These are phyloP conservation scores for Leucocoprinus leucothites DNA, from an alignment of 768 basidiomycete genomes.

Conservation along the genomic window DNA sequence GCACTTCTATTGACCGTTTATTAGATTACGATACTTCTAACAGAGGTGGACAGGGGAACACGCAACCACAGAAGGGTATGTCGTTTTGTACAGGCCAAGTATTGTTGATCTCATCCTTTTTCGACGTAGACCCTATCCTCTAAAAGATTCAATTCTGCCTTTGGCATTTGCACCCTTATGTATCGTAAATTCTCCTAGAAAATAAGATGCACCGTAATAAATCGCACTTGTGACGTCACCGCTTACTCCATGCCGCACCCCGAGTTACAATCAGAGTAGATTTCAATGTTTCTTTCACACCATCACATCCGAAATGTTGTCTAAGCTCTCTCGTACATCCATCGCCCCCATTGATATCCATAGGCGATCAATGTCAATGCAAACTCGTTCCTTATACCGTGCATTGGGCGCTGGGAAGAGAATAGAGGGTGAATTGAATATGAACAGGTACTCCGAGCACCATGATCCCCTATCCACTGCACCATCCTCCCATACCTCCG, in stretches of 20 bases:
- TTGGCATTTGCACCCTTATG: neutral
- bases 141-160: neutral
- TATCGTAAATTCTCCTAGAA: too few species aligned
- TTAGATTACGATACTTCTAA: slow-evolving; percentile 4
- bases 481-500: neutral
- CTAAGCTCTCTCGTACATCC: too few species aligned
- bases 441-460: neutral
- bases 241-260: too few species aligned
- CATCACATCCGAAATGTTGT: too few species aligned
- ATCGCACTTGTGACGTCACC: too few species aligned
- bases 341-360: too few species aligned
- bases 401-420: neutral
- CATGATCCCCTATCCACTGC: neutral
- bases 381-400: neutral
- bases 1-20: neutral
- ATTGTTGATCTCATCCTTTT: neutral
- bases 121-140: neutral
- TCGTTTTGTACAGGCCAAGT: neutral
- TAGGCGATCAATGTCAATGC: too few species aligned
- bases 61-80: slow-evolving; percentile 5
- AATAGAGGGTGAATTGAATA: neutral
- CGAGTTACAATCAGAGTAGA: too few species aligned
- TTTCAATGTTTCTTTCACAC: too few species aligned
- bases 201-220: too few species aligned
- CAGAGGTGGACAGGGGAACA: neutral